These are phyloP conservation scores for Aristolochia californica DNA, from an alignment of 164 flowering plant genomes.

Conservation along the genomic window DNA sequence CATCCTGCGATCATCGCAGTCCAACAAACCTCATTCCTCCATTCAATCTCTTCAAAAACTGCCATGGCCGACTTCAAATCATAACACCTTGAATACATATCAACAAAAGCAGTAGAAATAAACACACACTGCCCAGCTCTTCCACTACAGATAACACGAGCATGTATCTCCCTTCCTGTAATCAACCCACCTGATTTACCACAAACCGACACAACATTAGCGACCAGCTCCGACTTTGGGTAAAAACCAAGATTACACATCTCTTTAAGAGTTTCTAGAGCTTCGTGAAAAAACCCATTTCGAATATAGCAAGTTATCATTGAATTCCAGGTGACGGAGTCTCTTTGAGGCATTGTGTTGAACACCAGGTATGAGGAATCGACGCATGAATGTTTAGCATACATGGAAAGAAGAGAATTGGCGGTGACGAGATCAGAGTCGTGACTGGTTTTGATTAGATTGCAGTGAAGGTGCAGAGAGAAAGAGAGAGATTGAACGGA, in stretches of 20 bases:
- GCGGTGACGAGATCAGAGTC: constrained; percentile 28
- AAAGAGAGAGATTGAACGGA: constrained; percentile 12
- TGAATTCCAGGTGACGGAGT: constrained; percentile 38
- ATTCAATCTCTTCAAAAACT: constrained; percentile 30
- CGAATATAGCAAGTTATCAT: constrained; percentile 33
- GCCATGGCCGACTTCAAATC: constrained; percentile 22
- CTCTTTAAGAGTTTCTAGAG: constrained; percentile 18
- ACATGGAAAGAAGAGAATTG: constrained; percentile 51
- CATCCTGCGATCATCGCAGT: constrained; percentile 52
- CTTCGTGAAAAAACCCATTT: constrained; percentile 25
- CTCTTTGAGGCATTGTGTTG: constrained; percentile 42
- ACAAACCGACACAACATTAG: constrained; percentile 32
- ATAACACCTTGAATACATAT: constrained; percentile 33
- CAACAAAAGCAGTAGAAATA: constrained; percentile 38
- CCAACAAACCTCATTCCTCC: constrained; percentile 52
- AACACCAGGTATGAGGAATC: constrained; percentile 33
- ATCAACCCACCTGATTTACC: constrained; percentile 11
- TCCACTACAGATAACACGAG: constrained; percentile 20
- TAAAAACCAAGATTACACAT: constrained; percentile 1
- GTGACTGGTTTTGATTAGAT: constrained; percentile 26
- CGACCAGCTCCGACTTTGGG: constrained; percentile 30
- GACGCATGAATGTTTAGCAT: constrained; percentile 23
- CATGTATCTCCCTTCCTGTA: constrained; percentile 41
- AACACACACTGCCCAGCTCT: constrained; percentile 19
- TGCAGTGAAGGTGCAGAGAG: constrained; percentile 41